Evolutionary conservation across 108 stramenopile genomes (phyloP).

Genomic region (Licmophora abbreviata): DNA sequence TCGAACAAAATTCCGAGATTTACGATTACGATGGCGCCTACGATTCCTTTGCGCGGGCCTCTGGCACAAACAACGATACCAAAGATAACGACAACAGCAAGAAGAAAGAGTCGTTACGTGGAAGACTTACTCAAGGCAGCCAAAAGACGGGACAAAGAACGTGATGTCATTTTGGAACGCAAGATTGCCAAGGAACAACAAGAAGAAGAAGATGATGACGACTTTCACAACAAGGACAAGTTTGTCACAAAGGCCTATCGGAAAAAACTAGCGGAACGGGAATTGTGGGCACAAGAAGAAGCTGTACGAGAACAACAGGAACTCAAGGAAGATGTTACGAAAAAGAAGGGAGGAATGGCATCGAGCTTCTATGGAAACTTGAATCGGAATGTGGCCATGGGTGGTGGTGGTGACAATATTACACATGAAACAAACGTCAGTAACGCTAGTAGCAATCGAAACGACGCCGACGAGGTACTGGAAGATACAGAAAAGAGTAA

Average conservation of each 20-base stretch:
- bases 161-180: constrained; percentile 58
- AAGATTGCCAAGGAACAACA: constrained; percentile 57
- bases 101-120: constrained; percentile 53
- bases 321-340: constrained; percentile 52
- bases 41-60: constrained; percentile 49
- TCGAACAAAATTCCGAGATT: constrained; percentile 12
- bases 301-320: constrained; percentile 40
- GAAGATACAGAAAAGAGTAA: too few species aligned
- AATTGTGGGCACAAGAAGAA: constrained; percentile 55
- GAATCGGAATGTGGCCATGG: constrained; percentile 44
- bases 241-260: constrained; percentile 71
- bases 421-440: not conserved
- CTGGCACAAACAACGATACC: not conserved
- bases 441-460: not conserved
- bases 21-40: constrained; percentile 76
- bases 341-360: constrained; percentile 32
- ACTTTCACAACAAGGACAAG: constrained; percentile 68
- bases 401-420: constrained; percentile 12
- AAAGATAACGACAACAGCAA: constrained; percentile 4
- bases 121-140: constrained; percentile 47
- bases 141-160: constrained; percentile 46
- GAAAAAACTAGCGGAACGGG: constrained; percentile 63
- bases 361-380: constrained; percentile 54
- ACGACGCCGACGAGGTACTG: too few species aligned
- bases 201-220: constrained; percentile 34